These are phyloP conservation scores for Filobasidium floriforme DNA, from an alignment of 768 basidiomycete genomes.

Conservation along the genomic window DNA sequence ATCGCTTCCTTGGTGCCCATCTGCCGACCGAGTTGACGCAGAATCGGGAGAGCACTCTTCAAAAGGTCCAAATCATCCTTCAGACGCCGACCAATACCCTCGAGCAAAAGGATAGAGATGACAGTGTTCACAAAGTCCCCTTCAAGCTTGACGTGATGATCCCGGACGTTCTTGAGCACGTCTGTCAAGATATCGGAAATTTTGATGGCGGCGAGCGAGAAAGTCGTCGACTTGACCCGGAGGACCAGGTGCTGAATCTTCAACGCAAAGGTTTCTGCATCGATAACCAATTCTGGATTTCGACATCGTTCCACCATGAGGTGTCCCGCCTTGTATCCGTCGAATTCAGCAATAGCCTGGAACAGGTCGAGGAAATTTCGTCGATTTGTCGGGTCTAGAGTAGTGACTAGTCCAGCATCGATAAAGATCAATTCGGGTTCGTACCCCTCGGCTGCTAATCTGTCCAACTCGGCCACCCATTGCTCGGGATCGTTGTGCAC, in stretches of 20 bases:
- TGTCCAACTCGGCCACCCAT: constrained; percentile 65
- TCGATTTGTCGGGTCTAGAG: constrained; percentile 71
- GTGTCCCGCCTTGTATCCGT: constrained; percentile 88
- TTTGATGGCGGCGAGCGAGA: constrained; percentile 91
- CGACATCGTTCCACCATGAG: constrained; percentile 95
- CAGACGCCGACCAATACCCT: constrained; percentile 89
- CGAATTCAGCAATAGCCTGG: constrained; percentile 89
- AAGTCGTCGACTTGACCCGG: constrained; percentile 89
- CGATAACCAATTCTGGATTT: constrained; percentile 77
- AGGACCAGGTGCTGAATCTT: constrained; percentile 96
- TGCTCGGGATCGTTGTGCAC: constrained; percentile 52
- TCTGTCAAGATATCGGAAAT: constrained; percentile 87
- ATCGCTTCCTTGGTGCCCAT: constrained; percentile 69
- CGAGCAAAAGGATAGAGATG: constrained; percentile 81
- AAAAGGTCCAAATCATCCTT: constrained; percentile 90
- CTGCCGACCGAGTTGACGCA: constrained; percentile 82
- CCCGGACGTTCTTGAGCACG: constrained; percentile 74
- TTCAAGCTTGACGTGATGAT: constrained; percentile 97
- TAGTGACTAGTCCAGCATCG: constrained; percentile 90
- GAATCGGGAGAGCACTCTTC: constrained; percentile 86
- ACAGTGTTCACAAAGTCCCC: constrained; percentile 98
- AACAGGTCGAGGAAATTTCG: constrained; percentile 94
- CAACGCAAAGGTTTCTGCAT: constrained; percentile 89
- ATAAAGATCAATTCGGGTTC: constrained; percentile 92
- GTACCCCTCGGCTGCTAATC: constrained; percentile 63